A percentile compares a stretch with the other conserved stretches of the same genome.
Evolutionary conservation across 495 filamentous ascomycete genomes (phyloP).

Genomic region (Aspergillus steynii): DNA sequence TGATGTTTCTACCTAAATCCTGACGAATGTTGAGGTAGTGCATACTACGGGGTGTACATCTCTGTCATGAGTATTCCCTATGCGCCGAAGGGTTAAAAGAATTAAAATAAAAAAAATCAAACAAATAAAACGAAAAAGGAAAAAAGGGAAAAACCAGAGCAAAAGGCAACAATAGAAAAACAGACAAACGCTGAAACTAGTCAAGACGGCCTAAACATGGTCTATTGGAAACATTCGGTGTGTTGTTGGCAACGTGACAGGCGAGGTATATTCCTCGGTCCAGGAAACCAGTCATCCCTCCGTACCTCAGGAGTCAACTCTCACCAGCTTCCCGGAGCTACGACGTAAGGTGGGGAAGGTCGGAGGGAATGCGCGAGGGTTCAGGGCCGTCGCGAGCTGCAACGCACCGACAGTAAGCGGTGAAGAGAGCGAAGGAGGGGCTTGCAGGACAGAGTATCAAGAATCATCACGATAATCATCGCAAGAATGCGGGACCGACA

Average conservation of each 20-base stretch:
- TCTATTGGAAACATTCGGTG: slow-evolving; percentile 2
- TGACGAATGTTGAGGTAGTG: too few relatives aligned
- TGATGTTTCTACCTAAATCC: slow-evolving; percentile 6
- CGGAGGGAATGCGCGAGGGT: background rate
- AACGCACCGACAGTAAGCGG: slow-evolving; percentile 21
- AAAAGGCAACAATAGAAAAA: background rate
- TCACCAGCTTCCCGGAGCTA: background rate
- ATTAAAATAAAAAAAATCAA: background rate
- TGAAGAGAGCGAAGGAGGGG: slow-evolving; percentile 19
- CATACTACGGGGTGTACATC: too few relatives aligned
- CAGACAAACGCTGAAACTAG: too few relatives aligned
- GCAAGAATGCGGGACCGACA: slow-evolving; percentile 8
- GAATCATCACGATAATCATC: background rate
- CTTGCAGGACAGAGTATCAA: slow-evolving; percentile 13
- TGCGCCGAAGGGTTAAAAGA: background rate
- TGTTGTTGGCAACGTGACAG: slow-evolving; percentile 15
- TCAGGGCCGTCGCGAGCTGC: background rate
- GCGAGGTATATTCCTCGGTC: too few relatives aligned
- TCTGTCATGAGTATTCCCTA: background rate
- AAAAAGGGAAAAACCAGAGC: background rate
- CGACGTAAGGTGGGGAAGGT: slow-evolving; percentile 4
- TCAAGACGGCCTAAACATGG: background rate
- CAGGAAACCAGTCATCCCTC: too few relatives aligned
- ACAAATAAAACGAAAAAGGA: background rate
- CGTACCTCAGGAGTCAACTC: too few relatives aligned